Evolutionary conservation across 805 yeast genomes (phyloP), one percentile per base, ranked within the genome.

Genomic region (Metschnikowia proteae): DNA sequence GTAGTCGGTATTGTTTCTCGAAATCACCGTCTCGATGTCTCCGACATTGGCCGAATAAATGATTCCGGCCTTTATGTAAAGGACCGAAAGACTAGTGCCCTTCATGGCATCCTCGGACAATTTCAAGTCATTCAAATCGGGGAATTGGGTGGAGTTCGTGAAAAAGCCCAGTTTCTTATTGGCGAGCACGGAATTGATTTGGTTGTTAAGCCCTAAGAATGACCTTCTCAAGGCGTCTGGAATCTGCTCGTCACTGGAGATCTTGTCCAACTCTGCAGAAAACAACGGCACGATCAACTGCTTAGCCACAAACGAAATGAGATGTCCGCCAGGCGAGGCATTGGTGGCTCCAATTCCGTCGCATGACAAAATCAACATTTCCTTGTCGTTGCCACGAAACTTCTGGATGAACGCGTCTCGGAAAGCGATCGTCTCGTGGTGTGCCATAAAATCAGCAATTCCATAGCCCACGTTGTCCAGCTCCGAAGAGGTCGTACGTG

Each of bases 21-120:
- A 83, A 44, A 92, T 64, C 43, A 94, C 73, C 1, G 89, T 91
- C 76, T 84, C 85, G 2, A 88, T 82, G 60, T 94, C 97, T 59
- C 99, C 99, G 47, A 88, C 80, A 54, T 91, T 91, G 2, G 97
- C 97, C 25, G 90, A 77, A 64, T 84, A 89, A 23, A 90, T 63
- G 47, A 73, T 76, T 45, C 79, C 79, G 17, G 84, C 95, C 51
- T 81, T 81, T 57, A 92, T 76, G 63, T 88, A 94, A 10, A 89
- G 74, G 9, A 89, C 82, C 0, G 97, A 84, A 0, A 89, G 86
- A 52, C 96, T 82, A 38, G 96, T 86, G 9, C 99, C 99, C 11
- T 91, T 81, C 35, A 77, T 66, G 3, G 82, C 80, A 63, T 92
- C 98, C 23, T 68, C 83, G n/a, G 70, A 62, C 37, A 87, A 62